Evolutionary conservation across 2,329 filamentous ascomycete genomes (phyloP).

Genomic region (Graphilbum sp.): DNA sequence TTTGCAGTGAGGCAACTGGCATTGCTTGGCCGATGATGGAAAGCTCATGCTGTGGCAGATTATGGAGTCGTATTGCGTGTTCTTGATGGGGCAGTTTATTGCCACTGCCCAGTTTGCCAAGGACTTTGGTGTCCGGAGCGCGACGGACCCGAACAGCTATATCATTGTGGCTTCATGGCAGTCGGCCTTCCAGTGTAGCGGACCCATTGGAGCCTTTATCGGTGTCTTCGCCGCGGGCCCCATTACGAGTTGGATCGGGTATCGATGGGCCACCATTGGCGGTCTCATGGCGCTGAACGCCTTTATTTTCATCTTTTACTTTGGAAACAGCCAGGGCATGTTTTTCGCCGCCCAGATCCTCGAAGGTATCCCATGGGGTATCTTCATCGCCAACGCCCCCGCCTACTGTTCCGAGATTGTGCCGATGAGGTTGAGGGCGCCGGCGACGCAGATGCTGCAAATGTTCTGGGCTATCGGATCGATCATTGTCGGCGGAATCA

Average conservation of each 20-base stretch:
- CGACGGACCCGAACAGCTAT: constrained; percentile 7
- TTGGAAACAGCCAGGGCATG: constrained; percentile 20
- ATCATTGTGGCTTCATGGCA: constrained; percentile 39
- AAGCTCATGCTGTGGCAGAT: constrained; percentile 24
- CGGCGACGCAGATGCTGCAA: constrained; percentile 45
- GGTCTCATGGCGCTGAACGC: constrained; percentile 40
- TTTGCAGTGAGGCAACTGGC: no score
- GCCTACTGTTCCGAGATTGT: constrained; percentile 47
- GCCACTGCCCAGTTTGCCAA: constrained; percentile 29
- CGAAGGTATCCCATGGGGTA: constrained; percentile 47
- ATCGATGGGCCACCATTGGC: constrained; percentile 40
- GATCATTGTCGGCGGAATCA: constrained; percentile 42
- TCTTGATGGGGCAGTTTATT: constrained; percentile 43
- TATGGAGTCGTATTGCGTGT: constrained; percentile 49
- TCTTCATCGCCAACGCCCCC: constrained; percentile 49
- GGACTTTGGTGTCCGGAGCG: constrained; percentile 26
- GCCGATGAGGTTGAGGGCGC: constrained; percentile 38
- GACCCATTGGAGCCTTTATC: constrained; percentile 41
- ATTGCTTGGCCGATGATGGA: background rate
- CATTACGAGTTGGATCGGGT: constrained; percentile 40
- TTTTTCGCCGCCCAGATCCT: constrained; percentile 38
- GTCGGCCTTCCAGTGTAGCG: constrained; percentile 36
- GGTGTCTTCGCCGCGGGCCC: constrained; percentile 43
- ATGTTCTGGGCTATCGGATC: constrained; percentile 49
- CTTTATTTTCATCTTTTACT: constrained; percentile 38